Evolutionary conservation across 352 stramenopile genomes (phyloP).

Genomic region (Globisporangium perplexum): DNA sequence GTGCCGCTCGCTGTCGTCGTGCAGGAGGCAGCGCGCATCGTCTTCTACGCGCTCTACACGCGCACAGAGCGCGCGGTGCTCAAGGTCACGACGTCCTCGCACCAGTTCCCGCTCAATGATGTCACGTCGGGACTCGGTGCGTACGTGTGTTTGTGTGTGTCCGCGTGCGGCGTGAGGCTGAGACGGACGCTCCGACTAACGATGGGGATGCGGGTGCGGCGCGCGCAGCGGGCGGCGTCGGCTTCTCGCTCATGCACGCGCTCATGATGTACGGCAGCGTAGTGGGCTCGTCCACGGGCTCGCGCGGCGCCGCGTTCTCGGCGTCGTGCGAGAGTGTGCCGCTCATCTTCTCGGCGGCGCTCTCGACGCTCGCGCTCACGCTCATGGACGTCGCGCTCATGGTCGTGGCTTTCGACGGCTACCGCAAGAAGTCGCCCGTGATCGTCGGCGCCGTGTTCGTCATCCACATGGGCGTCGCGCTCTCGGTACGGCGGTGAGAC

Average conservation of each 20-base stretch:
- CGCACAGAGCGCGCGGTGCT: slow-evolving; percentile 67
- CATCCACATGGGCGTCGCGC: slow-evolving; percentile 68
- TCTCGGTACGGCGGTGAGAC: slow-evolving; percentile 77
- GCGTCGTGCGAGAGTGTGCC: slow-evolving; percentile 64
- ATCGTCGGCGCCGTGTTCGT: slow-evolving; percentile 46
- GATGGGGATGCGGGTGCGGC: too few relatives aligned
- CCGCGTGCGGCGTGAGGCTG: too few relatives aligned
- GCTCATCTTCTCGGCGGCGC: slow-evolving; percentile 56
- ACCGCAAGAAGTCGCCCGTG: slow-evolving; percentile 51
- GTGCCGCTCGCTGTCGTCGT: slow-evolving; percentile 62
- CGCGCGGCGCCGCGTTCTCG: slow-evolving; percentile 68
- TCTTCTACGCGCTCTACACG: slow-evolving; percentile 78
- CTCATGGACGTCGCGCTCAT: slow-evolving; percentile 76
- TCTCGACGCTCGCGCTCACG: slow-evolving; percentile 72
- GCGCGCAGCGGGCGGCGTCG: slow-evolving; percentile 65
- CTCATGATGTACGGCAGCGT: slow-evolving; percentile 84
- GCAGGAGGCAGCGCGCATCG: slow-evolving; percentile 58
- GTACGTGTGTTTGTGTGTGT: slow-evolving; percentile 1
- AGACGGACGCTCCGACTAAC: too few relatives aligned
- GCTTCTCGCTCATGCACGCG: slow-evolving; percentile 79
- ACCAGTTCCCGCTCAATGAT: slow-evolving; percentile 83
- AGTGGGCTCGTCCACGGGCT: slow-evolving; percentile 56
- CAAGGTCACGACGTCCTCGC: slow-evolving; percentile 64
- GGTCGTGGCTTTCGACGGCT: slow-evolving; percentile 79
- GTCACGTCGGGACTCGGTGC: slow-evolving; percentile 70